Base-by-base conservation (phyloP, 169 alveolate genomes). In the Plasmodium malariae region DNA sequence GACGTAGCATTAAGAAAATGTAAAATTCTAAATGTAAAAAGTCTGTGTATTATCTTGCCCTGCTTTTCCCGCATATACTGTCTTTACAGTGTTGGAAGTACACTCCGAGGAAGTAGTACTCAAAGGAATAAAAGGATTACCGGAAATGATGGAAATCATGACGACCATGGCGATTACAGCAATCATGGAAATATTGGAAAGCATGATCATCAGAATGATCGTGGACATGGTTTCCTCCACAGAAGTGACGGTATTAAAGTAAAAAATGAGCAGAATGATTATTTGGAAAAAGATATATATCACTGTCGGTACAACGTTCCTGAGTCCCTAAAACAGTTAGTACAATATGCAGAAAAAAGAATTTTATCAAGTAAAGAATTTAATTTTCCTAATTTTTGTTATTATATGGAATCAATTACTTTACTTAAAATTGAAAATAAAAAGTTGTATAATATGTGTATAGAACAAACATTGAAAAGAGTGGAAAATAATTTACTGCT, bases 1-100 rank as follows among this genome's bases (percentile, higher is more conserved):
- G 87, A 86, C 11, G 17, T n/a, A 43, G 34, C 51, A 17, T 21
- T 36, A 28, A 86, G 62, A 62, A 68, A 49, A 73, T 34, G 19
- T 17, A 40, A 26, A 3, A 17, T 48, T 19, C 36, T 86, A 26
- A 36, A 54, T 51, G 26, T 30, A 51, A 55, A 57, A 55, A 40
- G 24, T 14, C 59, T 71, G 24, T 86, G 92, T 36, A 70, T 86
- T 69, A 24, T 71, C 45, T 55, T 86, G 24, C 92, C 87, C 28
- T 45, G 83, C 3, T 69, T 86, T 70, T 57, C 92, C 19, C 92
- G 92, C 45, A 51, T 86, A 55, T 86, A 69, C 37, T 86, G 92
- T 32, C 62, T 69, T 45, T 57, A 83, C 28, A 37, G 26, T 37
- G 68, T 28, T 21, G 11, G 37, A 17, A 63, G n/a, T n/a, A n/a